phyloP scores from a whole-genome alignment of 1,284 basidiomycete genomes.

The Boletus sp. region DNA sequence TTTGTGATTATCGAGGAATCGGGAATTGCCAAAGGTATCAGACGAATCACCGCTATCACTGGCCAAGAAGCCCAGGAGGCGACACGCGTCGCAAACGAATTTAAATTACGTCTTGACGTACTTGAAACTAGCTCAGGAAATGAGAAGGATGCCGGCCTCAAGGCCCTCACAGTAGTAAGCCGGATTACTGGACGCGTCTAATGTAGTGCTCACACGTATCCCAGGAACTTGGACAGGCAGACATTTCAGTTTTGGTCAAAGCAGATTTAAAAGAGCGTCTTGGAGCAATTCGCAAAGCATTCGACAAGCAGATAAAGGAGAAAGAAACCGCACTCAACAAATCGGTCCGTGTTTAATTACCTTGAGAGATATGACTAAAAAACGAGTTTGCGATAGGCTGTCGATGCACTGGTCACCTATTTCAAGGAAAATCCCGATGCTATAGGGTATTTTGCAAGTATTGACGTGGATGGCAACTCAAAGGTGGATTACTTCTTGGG shows the following conservation, averaged over 20 bases:
- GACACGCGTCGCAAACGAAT: slow-evolving; percentile 63
- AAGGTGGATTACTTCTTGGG: slow-evolving; percentile 49
- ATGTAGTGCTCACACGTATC: slow-evolving; percentile 7
- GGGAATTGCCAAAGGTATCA: slow-evolving; percentile 97
- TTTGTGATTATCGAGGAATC: slow-evolving; percentile 94
- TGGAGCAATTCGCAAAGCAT: slow-evolving; percentile 69
- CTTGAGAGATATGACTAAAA: not conserved
- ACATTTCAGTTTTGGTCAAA: slow-evolving; percentile 86
- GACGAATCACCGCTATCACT: slow-evolving; percentile 91
- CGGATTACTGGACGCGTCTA: not conserved
- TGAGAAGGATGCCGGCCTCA: slow-evolving; percentile 83
- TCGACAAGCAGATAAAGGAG: slow-evolving; percentile 85
- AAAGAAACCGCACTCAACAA: slow-evolving; percentile 77
- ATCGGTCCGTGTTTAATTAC: slow-evolving; percentile 47
- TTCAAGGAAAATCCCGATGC: slow-evolving; percentile 76
- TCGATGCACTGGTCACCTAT: slow-evolving; percentile 66
- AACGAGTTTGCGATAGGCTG: slow-evolving; percentile 45
- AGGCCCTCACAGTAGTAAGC: slow-evolving; percentile 75
- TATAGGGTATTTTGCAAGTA: slow-evolving; percentile 61
- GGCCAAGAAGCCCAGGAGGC: slow-evolving; percentile 90
- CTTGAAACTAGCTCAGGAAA: slow-evolving; percentile 68
- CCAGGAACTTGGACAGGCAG: slow-evolving; percentile 87
- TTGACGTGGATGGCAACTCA: slow-evolving; percentile 76
- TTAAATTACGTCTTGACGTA: slow-evolving; percentile 62
- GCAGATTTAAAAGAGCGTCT: slow-evolving; percentile 77